Percentiles rank a stretch among this genome's conserved stretches.
Evolutionary conservation across 169 alveolate species (phyloP).

Genomic region (Plasmodium sp.): DNA sequence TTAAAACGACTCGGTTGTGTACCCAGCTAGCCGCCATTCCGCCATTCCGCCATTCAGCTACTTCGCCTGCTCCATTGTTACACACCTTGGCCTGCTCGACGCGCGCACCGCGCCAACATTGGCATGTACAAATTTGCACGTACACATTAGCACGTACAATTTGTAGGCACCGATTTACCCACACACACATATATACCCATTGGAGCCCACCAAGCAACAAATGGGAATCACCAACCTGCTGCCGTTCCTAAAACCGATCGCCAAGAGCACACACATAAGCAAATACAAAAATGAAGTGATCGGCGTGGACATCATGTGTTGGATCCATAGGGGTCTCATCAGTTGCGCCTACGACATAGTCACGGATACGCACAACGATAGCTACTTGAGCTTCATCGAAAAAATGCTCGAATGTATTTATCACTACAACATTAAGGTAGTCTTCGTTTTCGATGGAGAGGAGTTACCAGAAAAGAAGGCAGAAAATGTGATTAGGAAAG

Average conservation of each 20-base stretch:
- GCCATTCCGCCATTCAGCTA: neutral
- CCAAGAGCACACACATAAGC: conserved; percentile 77
- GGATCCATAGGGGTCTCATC: conserved; percentile 87
- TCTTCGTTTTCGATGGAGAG: conserved; percentile 86
- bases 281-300: conserved; percentile 79
- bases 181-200: neutral
- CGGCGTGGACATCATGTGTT: conserved; percentile 88
- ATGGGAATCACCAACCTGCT: conserved; percentile 68
- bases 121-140: neutral
- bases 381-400: conserved; percentile 37
- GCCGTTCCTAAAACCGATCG: conserved; percentile 82
- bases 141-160: neutral
- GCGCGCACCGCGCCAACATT: neutral
- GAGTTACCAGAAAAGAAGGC: conserved; percentile 86
- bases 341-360: conserved; percentile 81
- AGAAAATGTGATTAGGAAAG: conserved; percentile 79
- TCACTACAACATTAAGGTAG: conserved; percentile 44
- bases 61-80: neutral
- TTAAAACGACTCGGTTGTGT: neutral
- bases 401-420: conserved; percentile 37
- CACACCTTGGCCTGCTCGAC: neutral
- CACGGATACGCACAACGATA: conserved; percentile 18
- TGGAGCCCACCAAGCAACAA: neutral
- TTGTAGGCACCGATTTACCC: neutral
- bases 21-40: neutral